Percentiles rank a stretch among this genome's conserved stretches.
These are phyloP conservation scores for Parastagonospora nodorum DNA, from an alignment of 2,329 filamentous ascomycete genomes.

Conservation along the genomic window DNA sequence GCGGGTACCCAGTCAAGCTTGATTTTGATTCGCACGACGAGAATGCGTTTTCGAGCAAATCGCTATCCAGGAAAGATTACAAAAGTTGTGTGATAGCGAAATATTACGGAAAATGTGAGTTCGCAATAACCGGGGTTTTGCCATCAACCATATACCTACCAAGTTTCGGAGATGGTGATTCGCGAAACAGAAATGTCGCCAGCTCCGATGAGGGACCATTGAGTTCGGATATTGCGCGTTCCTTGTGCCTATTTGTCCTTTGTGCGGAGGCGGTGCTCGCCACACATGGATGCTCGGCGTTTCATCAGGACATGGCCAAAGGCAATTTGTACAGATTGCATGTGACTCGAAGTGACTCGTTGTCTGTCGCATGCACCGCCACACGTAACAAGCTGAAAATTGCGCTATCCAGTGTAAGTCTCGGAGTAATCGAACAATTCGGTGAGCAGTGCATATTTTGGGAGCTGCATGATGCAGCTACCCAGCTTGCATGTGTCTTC, in stretches of 20 bases:
- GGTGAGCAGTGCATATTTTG: conserved; percentile 37
- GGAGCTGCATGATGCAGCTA: conserved; percentile 39
- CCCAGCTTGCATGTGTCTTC: conserved; percentile 30
- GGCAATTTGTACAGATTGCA: conserved; percentile 23
- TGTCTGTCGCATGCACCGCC: conserved; percentile 35
- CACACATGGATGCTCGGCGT: conserved; percentile 19
- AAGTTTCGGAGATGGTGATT: conserved; percentile 2
- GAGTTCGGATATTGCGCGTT: conserved; percentile 12
- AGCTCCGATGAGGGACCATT: conserved; percentile 6
- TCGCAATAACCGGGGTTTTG: background rate
- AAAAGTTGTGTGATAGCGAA: background rate
- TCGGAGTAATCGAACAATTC: conserved; percentile 20
- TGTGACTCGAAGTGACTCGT: conserved; percentile 27
- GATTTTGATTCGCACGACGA: conserved; percentile 4
- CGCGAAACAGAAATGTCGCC: conserved; percentile 4
- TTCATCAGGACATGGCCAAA: conserved; percentile 16
- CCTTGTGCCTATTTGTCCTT: conserved; percentile 17
- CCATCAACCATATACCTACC: conserved; percentile 9
- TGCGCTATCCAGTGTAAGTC: conserved; percentile 15
- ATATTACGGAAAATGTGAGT: background rate
- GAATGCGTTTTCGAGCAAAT: background rate
- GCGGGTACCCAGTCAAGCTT: conserved; percentile 3
- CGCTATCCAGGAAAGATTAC: too few relatives aligned
- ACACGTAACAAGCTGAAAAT: conserved; percentile 14
- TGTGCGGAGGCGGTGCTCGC: conserved; percentile 27